A percentile compares a stretch with the other conserved stretches of the same genome.
Evolutionary conservation across 495 filamentous ascomycete genomes (phyloP).

Genomic region (Gamarada debralockiae): DNA sequence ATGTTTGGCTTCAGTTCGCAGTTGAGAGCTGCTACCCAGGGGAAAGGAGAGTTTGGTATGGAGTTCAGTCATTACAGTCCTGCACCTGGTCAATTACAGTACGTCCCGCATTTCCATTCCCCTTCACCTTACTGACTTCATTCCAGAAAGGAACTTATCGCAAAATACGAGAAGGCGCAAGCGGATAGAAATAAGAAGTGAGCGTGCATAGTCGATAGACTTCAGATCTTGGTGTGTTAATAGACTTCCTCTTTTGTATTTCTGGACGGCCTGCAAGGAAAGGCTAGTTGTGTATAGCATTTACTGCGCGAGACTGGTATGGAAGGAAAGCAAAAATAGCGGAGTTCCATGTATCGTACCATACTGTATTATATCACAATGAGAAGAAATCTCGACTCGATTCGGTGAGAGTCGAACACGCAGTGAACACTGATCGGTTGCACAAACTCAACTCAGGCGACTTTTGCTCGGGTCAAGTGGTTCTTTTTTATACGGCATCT

Average conservation of each 20-base stretch:
- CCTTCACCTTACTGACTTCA: constrained; percentile 17
- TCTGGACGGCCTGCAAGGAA: background rate
- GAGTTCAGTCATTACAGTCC: constrained; percentile 95
- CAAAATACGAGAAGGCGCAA: constrained; percentile 79
- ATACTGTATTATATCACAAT: constrained; percentile 15
- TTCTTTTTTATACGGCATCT: too few species aligned
- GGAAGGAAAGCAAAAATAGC: constrained; percentile 1
- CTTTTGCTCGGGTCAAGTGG: too few species aligned
- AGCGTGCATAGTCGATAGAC: constrained; percentile 1
- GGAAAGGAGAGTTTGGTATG: constrained; percentile 99
- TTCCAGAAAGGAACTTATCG: constrained; percentile 72
- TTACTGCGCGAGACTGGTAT: constrained; percentile 8
- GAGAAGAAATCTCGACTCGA: constrained; percentile 18
- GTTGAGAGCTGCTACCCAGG: constrained; percentile 90
- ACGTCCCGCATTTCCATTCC: constrained; percentile 24
- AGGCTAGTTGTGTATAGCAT: constrained; percentile 2
- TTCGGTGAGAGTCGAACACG: too few species aligned
- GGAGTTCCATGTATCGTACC: constrained; percentile 7
- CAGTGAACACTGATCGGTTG: too few species aligned
- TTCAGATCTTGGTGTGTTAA: constrained; percentile 10
- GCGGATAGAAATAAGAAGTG: constrained; percentile 27
- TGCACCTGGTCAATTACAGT: constrained; percentile 87
- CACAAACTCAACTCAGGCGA: too few species aligned
- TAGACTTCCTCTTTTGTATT: constrained; percentile 15
- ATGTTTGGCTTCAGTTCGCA: constrained; percentile 97